Evolutionary conservation across 1,284 basidiomycete genomes (phyloP), one percentile per base, ranked within the genome.

Genomic region (Cutaneotrichosporon arboriforme): DNA sequence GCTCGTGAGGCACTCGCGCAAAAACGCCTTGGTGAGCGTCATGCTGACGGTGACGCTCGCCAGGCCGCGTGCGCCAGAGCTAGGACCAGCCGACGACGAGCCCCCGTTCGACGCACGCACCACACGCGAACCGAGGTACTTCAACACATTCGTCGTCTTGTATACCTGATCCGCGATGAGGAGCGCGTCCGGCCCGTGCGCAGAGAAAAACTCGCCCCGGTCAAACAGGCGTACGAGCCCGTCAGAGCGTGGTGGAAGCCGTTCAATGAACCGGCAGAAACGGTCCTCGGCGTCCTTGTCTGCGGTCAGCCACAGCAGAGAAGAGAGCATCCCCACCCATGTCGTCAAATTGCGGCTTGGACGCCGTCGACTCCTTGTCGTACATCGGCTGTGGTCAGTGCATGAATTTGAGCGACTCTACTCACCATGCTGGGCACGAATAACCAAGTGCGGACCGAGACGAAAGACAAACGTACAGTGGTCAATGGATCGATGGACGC

Each of bases 1-100:
- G 17, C 83, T 77, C 2, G 94, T 97, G 51, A 99, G 75, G 1
- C 90, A 91, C 51, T 98, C 93, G 41, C 96, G 79, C 44, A 99
- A 76, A 61, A 97, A 87, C 38, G 81, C 81, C 65, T 90, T 89
- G 1, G 92, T 91, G n/a, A 91, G 84, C 20, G 83, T 83, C 46
- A 81, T 77, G 66, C 84, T 89, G 51, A 99, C 78, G 0, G 83
- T 85, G 49, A 96, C 89, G 48, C 84, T 85, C 0, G 89, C 84
- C 1, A 97, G 77, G 22, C 75, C 76, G 17, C 71, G 64, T n/a
- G 68, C 61, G 10, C 72, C 52, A 4, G 59, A 51, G 35, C 57
- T 53, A 18, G 46, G 50, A 40, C 22, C 13, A 10, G 17, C 34
- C 34, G 26, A 31, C 26, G 7, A 5, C 26, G 26, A 31, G 7